These are phyloP conservation scores for Mycosphaerella arachidis DNA, from an alignment of 2,329 filamentous ascomycete genomes.

Conservation along the genomic window DNA sequence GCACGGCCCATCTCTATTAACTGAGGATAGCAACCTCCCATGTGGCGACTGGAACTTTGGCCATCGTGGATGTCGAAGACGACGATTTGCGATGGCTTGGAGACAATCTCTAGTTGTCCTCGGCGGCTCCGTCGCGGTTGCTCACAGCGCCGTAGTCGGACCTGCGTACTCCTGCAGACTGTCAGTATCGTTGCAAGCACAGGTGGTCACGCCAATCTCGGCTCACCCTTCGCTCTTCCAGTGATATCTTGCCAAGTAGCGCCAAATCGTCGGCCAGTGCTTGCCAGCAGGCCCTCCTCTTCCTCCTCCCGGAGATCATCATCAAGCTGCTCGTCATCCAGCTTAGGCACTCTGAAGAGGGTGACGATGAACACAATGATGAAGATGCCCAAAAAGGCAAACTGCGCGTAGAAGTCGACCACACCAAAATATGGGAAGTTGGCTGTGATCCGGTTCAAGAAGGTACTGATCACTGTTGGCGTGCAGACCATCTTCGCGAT, in stretches of 20 bases:
- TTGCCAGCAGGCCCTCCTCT: constrained; percentile 85
- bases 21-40: not conserved
- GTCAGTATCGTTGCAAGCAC: not conserved
- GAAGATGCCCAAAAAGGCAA: constrained; percentile 78
- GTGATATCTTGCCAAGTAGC: constrained; percentile 88
- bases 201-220: constrained; percentile 2
- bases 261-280: constrained; percentile 73
- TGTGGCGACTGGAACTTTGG: not conserved
- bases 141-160: constrained; percentile 25
- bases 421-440: constrained; percentile 95
- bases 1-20: not conserved
- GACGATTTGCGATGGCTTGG: not conserved
- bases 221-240: constrained; percentile 45
- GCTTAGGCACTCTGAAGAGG: constrained; percentile 71
- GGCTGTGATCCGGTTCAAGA: constrained; percentile 85
- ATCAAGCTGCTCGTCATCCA: constrained; percentile 74
- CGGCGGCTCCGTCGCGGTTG: not conserved
- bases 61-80: not conserved
- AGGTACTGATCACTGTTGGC: constrained; percentile 83
- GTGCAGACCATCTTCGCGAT: constrained; percentile 80
- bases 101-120: not conserved
- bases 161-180: constrained; percentile 15
- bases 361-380: constrained; percentile 74
- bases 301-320: constrained; percentile 88
- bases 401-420: constrained; percentile 94